Percentiles rank a stretch among this genome's conserved stretches.
phyloP scores from a whole-genome alignment of 2,329 filamentous ascomycete species.

The Lecanosticta acicola region DNA sequence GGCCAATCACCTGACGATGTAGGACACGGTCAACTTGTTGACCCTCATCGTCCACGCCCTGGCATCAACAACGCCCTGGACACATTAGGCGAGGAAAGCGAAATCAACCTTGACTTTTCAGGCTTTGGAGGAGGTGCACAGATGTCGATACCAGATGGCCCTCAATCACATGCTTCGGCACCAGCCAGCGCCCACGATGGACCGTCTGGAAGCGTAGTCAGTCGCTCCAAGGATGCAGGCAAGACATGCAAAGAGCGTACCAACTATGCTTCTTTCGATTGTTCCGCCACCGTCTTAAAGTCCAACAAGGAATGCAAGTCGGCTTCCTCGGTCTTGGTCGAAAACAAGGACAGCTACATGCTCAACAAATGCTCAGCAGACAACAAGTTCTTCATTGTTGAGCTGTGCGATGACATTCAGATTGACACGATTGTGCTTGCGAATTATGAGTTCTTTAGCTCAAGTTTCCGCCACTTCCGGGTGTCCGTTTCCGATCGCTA shows the following conservation, averaged over 20 bases:
- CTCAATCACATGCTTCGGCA: slow-evolving; percentile 5
- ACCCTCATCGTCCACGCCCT: slow-evolving; percentile 44
- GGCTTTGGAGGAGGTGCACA: slow-evolving; percentile 49
- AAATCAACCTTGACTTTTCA: slow-evolving; percentile 71
- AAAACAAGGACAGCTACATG: slow-evolving; percentile 99
- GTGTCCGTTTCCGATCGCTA: slow-evolving; percentile 93
- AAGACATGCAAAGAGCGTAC: slow-evolving; percentile 97
- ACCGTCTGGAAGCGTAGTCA: slow-evolving; percentile 4
- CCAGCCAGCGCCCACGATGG: background rate
- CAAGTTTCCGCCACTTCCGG: slow-evolving; percentile 85
- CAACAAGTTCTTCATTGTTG: slow-evolving; percentile 92
- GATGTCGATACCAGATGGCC: slow-evolving; percentile 1
- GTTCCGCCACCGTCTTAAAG: slow-evolving; percentile 87
- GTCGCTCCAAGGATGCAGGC: slow-evolving; percentile 76
- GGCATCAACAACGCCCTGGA: slow-evolving; percentile 65
- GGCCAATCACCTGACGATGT: slow-evolving; percentile 70
- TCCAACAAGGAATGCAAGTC: slow-evolving; percentile 82
- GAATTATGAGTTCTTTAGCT: slow-evolving; percentile 99
- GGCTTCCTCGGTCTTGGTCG: slow-evolving; percentile 78
- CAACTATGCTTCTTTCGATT: slow-evolving; percentile 96
- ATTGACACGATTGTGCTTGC: slow-evolving; percentile 96
- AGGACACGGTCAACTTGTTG: slow-evolving; percentile 51
- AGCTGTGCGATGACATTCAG: slow-evolving; percentile 79
- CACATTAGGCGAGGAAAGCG: slow-evolving; percentile 76
- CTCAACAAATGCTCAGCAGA: slow-evolving; percentile 78